Conservation (phyloP, 2,329 filamentous ascomycete species). For the Cordyceps tenuipes region DNA sequence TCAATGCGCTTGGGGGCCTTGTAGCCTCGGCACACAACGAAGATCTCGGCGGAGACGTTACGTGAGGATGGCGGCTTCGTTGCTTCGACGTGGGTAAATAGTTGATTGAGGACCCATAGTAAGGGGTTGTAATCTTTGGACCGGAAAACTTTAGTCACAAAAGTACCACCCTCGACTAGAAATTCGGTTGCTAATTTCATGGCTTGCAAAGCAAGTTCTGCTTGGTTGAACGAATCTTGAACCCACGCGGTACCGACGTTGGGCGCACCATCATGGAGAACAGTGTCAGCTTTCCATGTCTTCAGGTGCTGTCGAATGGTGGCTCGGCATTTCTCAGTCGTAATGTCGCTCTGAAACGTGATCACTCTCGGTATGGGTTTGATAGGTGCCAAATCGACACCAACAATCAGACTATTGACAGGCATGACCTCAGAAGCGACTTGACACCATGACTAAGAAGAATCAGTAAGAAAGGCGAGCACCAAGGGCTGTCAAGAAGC, state of each 20-base stretch:
- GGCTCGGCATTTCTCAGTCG: conserved; percentile 87
- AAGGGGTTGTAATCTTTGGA: conserved; percentile 95
- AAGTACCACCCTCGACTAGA: conserved; percentile 77
- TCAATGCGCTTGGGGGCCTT: conserved; percentile 93
- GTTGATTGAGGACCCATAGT: conserved; percentile 94
- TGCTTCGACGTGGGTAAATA: conserved; percentile 91
- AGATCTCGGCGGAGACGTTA: conserved; percentile 97
- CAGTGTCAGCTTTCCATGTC: conserved; percentile 91
- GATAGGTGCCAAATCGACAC: conserved; percentile 90
- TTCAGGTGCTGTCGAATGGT: conserved; percentile 87
- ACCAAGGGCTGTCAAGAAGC: not conserved
- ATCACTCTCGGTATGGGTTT: conserved; percentile 92
- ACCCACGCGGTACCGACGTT: conserved; percentile 98
- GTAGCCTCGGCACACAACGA: conserved; percentile 91
- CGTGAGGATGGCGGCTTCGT: conserved; percentile 94
- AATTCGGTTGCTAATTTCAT: conserved; percentile 95
- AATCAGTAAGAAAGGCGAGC: not conserved
- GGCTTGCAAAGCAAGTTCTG: conserved; percentile 81
- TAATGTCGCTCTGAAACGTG: conserved; percentile 96
- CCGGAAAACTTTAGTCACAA: conserved; percentile 95
- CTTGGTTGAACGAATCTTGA: conserved; percentile 96
- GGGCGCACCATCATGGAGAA: conserved; percentile 92
- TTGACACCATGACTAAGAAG: conserved; percentile 76
- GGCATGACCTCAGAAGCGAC: conserved; percentile 96
- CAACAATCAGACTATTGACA: conserved; percentile 77